Base-by-base conservation (phyloP, 2,329 filamentous ascomycete species). In the Penicillium psychrosexuale region DNA sequence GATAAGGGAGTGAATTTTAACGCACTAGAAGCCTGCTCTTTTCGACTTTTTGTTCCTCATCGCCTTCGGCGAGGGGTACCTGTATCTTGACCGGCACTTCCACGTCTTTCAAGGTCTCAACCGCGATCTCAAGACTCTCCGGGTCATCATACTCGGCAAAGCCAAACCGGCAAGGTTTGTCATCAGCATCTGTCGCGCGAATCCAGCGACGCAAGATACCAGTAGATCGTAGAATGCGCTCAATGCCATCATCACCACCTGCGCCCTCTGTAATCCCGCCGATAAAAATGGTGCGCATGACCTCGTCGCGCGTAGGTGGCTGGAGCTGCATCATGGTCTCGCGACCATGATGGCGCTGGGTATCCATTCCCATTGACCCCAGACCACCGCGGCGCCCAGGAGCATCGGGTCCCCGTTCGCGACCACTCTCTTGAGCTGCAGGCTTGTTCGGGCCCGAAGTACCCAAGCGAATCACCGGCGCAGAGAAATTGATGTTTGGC, bases 401-500 rank as follows among this genome's bases (percentile, higher is more conserved):
- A 34, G 68, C 67, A 43, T 77, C 74, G 13, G 68, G 65, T 34
- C 74, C 72, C 59, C 75, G 68, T 79, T 76, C 62, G 78, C 80
- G 56, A 51, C 72, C 73, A 43, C 72, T 71, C 36, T 76, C 75
- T 31, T 67, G 72, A 47, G 75, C 76, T 34, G 74, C 68, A 27
- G 86, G 79, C 68, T 90, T 90, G n/a, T 82, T 75, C 3, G 85
- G 74, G 19, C 77, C 83, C 4, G 87, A 83, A 1, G 91, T 93
- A 39, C 93, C 94, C 43, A 99, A 83, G 52, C 94, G 89, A 69
- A 99, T 97, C 57, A 97, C 91, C 53, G 93, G 92, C 34, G 94
- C 94, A 68, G 90, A 96, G 79, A 97, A 96, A 78, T 99, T 97
- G 80, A 99, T 96, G 72, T 96, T 95, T 48, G 93, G 91, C 82